Percentiles rank a stretch among this genome's conserved stretches.
phyloP scores from a whole-genome alignment of 2,329 filamentous ascomycete species.

The Beauveria medogensis region DNA sequence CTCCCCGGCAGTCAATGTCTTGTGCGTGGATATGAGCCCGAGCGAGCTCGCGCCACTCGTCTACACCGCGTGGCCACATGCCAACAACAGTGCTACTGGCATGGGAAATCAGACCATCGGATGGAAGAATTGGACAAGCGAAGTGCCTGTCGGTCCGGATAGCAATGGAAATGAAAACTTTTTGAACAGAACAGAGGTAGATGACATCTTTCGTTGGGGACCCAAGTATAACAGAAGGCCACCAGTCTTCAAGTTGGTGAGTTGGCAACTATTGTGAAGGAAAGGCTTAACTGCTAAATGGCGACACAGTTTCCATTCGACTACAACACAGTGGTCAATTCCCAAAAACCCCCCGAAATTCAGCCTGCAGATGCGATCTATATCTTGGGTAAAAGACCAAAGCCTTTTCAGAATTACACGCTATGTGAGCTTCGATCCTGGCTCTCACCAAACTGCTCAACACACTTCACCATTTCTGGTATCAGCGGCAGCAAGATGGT shows the following conservation, averaged over 20 bases:
- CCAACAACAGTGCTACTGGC: constrained; percentile 24
- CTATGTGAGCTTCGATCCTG: constrained; percentile 61
- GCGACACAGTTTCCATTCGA: constrained; percentile 40
- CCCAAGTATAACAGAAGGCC: constrained; percentile 39
- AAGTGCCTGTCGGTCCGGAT: constrained; percentile 27
- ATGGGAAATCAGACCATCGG: constrained; percentile 26
- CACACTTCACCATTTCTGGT: constrained; percentile 48
- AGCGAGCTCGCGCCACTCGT: constrained; percentile 56
- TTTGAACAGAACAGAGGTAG: constrained; percentile 52
- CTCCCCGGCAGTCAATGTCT: constrained; percentile 61
- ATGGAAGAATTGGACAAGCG: constrained; percentile 27
- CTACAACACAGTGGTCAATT: constrained; percentile 61
- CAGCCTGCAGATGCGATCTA: constrained; percentile 49
- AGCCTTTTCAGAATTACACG: constrained; percentile 42
- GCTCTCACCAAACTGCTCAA: constrained; percentile 58
- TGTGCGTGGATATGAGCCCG: constrained; percentile 59
- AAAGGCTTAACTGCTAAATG: not conserved
- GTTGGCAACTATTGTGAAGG: constrained; percentile 16
- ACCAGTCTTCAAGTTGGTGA: constrained; percentile 42
- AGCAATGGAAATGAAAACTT: constrained; percentile 24
- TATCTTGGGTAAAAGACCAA: constrained; percentile 46
- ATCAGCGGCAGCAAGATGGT: constrained; percentile 50
- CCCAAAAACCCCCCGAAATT: constrained; percentile 18
- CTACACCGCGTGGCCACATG: constrained; percentile 51
- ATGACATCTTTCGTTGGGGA: constrained; percentile 65